A percentile compares a stretch with the other conserved stretches of the same genome.
phyloP scores from a whole-genome alignment of 371 early-diverging fungal genomes.

The Mucor velutinosus region DNA sequence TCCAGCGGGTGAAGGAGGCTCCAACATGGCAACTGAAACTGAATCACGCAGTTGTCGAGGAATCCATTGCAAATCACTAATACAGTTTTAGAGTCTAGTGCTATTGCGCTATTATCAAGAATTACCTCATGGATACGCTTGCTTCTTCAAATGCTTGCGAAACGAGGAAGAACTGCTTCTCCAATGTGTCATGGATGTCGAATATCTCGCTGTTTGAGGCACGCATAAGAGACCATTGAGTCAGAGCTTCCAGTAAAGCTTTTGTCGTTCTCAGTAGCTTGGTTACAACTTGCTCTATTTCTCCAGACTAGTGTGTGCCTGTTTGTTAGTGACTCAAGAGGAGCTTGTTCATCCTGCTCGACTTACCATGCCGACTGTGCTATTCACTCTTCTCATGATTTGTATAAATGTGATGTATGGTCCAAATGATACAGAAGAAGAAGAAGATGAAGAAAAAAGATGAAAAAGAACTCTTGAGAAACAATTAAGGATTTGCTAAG shows the following conservation, averaged over 20 bases:
- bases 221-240: slow-evolving; percentile 56
- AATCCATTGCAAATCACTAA: slow-evolving; percentile 61
- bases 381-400: slow-evolving; percentile 24
- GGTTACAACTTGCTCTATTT: slow-evolving; percentile 65
- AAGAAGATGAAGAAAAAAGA: not conserved
- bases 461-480: not conserved
- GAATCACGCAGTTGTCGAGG: slow-evolving; percentile 59
- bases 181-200: slow-evolving; percentile 60
- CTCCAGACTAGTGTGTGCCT: slow-evolving; percentile 37
- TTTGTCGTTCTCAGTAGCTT: slow-evolving; percentile 63
- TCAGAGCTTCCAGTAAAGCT: slow-evolving; percentile 59
- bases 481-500: not conserved
- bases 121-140: slow-evolving; percentile 58
- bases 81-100: not conserved
- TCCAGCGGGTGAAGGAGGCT: slow-evolving; percentile 55
- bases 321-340: not conserved
- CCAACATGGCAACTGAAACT: slow-evolving; percentile 55
- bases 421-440: not conserved
- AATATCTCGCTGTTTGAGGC: slow-evolving; percentile 53
- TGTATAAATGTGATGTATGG: not conserved
- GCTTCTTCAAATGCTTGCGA: slow-evolving; percentile 61
- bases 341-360: not conserved
- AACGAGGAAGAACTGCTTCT: slow-evolving; percentile 58
- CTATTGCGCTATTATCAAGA: not conserved
- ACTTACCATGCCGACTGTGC: slow-evolving; percentile 23